phyloP scores from a whole-genome alignment of 176 grass and related monocot genomes.

The Carex kokanica region DNA sequence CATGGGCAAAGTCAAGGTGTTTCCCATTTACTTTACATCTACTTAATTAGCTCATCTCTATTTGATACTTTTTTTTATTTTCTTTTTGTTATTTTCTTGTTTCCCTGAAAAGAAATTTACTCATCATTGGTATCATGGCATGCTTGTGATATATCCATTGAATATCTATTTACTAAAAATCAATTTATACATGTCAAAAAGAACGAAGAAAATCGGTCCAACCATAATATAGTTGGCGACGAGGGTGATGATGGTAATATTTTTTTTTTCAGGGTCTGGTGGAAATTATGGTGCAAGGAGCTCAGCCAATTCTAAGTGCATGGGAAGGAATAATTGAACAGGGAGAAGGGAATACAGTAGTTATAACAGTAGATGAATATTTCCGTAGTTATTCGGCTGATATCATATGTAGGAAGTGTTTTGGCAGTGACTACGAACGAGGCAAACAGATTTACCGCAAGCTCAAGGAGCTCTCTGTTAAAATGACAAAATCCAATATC shows the following conservation, averaged over 20 bases:
- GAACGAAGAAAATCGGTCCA: not conserved
- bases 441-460: slow-evolving; percentile 71
- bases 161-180: not conserved
- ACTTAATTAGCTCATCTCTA: not conserved
- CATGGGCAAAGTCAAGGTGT: slow-evolving; percentile 58
- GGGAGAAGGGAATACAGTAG: slow-evolving; percentile 29
- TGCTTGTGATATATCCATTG: not conserved
- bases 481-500: slow-evolving; percentile 54
- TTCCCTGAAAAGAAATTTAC: not conserved
- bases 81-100: not conserved
- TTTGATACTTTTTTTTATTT: not conserved
- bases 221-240: not conserved
- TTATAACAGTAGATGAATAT: slow-evolving; percentile 52
- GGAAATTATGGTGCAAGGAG: slow-evolving; percentile 45
- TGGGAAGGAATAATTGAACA: slow-evolving; percentile 42
- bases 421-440: slow-evolving; percentile 49
- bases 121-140: not conserved
- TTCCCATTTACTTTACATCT: not conserved
- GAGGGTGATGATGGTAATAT: not conserved
- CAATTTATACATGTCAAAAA: not conserved
- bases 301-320: slow-evolving; percentile 37
- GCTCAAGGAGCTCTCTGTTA: slow-evolving; percentile 46
- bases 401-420: slow-evolving; percentile 67
- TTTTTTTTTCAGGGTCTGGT: slow-evolving; percentile 46
- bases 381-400: slow-evolving; percentile 79